These are phyloP conservation scores for Exophiala oligosperma DNA, from an alignment of 2,329 filamentous ascomycete genomes.

Conservation along the genomic window DNA sequence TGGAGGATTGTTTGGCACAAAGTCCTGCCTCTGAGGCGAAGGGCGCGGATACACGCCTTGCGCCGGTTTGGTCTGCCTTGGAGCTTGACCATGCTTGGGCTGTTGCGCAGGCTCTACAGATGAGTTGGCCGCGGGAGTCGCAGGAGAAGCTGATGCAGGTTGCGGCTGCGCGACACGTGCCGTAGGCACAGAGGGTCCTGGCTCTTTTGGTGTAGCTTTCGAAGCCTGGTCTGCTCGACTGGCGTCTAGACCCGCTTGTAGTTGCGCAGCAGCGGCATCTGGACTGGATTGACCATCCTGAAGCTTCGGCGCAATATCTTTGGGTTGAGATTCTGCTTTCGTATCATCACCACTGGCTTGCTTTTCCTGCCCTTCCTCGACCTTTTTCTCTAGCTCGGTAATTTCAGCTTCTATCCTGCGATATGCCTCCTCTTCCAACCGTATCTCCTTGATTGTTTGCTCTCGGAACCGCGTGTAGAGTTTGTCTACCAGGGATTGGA, in stretches of 20 bases:
- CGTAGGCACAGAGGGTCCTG: conserved; percentile 7
- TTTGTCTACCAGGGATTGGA: conserved; percentile 60
- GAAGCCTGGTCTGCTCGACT: conserved; percentile 8
- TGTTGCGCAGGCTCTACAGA: conserved; percentile 12
- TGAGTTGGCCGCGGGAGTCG: conserved; percentile 10
- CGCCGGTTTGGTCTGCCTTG: conserved; percentile 11
- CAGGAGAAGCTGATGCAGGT: conserved; percentile 16
- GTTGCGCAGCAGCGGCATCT: conserved; percentile 18
- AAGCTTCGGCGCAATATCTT: conserved; percentile 2
- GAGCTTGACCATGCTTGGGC: conserved; percentile 15
- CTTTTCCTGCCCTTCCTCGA: conserved; percentile 46
- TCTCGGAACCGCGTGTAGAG: conserved; percentile 75
- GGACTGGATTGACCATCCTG: conserved; percentile 6
- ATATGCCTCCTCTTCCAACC: conserved; percentile 70
- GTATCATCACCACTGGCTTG: not conserved
- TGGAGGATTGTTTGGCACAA: conserved; percentile 22
- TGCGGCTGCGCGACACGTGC: conserved; percentile 7
- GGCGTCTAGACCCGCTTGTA: conserved; percentile 20
- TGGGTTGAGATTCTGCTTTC: conserved; percentile 3
- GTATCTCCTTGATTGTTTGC: conserved; percentile 67
- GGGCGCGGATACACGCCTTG: conserved; percentile 22
- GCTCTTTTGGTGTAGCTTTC: conserved; percentile 1
- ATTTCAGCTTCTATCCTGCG: conserved; percentile 67
- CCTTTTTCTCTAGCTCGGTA: conserved; percentile 63
- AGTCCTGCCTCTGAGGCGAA: conserved; percentile 26